Percentiles rank a stretch among this genome's conserved stretches.
phyloP scores from a whole-genome alignment of 2,329 filamentous ascomycete species.

The Ophiosphaerella narmari region DNA sequence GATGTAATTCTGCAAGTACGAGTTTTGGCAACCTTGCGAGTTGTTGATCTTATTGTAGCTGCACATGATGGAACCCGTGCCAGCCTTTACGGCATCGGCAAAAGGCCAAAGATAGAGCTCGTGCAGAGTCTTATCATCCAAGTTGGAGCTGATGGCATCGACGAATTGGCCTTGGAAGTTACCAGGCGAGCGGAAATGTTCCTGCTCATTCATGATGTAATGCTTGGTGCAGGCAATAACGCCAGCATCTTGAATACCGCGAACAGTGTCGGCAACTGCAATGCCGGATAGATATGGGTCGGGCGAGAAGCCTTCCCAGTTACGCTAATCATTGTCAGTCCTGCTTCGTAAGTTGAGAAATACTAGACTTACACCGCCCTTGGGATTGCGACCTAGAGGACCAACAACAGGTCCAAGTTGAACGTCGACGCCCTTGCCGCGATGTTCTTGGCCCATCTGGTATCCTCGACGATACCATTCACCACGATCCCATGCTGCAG shows the following conservation, averaged over 20 bases:
- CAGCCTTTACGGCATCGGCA: constrained; percentile 56
- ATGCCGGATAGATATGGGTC: constrained; percentile 77
- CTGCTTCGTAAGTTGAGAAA: not conserved
- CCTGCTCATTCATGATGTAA: constrained; percentile 64
- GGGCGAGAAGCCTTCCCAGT: constrained; percentile 61
- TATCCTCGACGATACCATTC: constrained; percentile 71
- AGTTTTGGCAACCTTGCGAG: constrained; percentile 80
- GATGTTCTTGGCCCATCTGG: constrained; percentile 76
- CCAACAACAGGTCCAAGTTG: constrained; percentile 79
- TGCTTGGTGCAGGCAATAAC: constrained; percentile 76
- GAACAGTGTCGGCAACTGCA: constrained; percentile 72
- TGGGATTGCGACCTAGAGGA: constrained; percentile 69
- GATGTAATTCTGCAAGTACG: constrained; percentile 72
- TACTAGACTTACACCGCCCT: constrained; percentile 65
- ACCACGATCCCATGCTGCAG: constrained; percentile 78
- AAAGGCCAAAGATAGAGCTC: constrained; percentile 67
- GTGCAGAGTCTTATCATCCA: constrained; percentile 68
- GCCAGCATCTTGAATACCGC: constrained; percentile 80
- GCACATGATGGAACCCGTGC: constrained; percentile 59
- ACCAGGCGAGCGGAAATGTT: constrained; percentile 68
- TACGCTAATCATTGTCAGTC: constrained; percentile 21
- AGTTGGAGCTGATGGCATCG: constrained; percentile 64
- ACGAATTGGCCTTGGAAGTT: constrained; percentile 65
- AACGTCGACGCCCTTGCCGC: constrained; percentile 74
- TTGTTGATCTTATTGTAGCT: constrained; percentile 82